Conservation (phyloP, 2,329 filamentous ascomycete genomes). For the Alternaria novae-zelandiae region DNA sequence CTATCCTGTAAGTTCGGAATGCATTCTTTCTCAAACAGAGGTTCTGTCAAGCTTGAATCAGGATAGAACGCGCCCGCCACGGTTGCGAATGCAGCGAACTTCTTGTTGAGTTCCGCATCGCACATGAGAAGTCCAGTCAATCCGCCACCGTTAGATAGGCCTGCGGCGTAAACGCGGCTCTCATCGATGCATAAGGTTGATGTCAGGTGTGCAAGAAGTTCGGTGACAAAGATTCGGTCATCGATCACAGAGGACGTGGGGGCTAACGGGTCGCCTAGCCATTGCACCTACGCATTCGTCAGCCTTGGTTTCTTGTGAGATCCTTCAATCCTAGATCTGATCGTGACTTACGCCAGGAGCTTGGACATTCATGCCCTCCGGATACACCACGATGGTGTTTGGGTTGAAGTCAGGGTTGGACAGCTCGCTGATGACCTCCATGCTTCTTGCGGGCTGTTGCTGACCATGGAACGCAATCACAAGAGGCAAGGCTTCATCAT, state of each 20-base stretch:
- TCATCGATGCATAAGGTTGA: slow-evolving; percentile 53
- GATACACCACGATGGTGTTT: slow-evolving; percentile 28
- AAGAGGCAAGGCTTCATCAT: slow-evolving; percentile 21
- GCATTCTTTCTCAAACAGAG: slow-evolving; percentile 25
- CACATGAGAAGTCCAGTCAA: slow-evolving; percentile 57
- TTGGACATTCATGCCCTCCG: slow-evolving; percentile 25
- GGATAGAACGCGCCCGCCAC: slow-evolving; percentile 55
- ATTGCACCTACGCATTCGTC: slow-evolving; percentile 23
- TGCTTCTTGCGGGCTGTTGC: slow-evolving; percentile 22
- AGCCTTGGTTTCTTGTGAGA: not conserved
- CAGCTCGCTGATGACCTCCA: slow-evolving; percentile 28
- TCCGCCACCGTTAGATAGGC: slow-evolving; percentile 62
- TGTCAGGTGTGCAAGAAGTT: slow-evolving; percentile 49
- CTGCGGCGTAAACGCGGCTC: slow-evolving; percentile 52
- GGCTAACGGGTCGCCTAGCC: slow-evolving; percentile 52
- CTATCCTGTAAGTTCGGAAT: slow-evolving; percentile 1
- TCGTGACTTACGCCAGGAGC: slow-evolving; percentile 21
- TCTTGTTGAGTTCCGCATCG: slow-evolving; percentile 44
- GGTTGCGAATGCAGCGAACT: slow-evolving; percentile 57
- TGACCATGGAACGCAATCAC: slow-evolving; percentile 30
- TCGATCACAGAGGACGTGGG: slow-evolving; percentile 42
- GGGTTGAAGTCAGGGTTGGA: slow-evolving; percentile 27
- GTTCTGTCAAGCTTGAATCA: slow-evolving; percentile 17
- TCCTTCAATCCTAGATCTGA: not conserved
- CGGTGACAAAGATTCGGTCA: slow-evolving; percentile 53